phyloP scores from a whole-genome alignment of 768 basidiomycete species.

The Exidia glandulosa region DNA sequence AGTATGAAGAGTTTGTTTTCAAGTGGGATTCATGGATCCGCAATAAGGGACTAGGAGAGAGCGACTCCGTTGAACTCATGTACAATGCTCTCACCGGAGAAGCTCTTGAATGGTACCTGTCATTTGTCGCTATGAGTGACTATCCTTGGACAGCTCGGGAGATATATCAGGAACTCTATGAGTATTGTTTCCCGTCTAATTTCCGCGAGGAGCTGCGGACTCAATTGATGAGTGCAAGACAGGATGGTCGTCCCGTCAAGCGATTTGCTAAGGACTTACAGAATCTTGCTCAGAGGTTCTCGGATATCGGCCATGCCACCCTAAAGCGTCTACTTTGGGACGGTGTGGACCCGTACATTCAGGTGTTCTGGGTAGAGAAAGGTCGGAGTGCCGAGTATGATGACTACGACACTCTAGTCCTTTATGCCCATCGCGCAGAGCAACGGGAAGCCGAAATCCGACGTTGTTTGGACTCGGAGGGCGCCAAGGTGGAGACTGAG shows the following conservation, averaged over 20 bases:
- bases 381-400: neutral
- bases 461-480: too few relatives aligned
- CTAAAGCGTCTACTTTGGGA: neutral
- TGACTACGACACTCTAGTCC: neutral
- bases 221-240: neutral
- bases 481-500: too few relatives aligned
- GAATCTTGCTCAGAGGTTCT: neutral
- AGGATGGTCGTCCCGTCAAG: neutral
- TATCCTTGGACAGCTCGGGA: neutral
- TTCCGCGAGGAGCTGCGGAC: neutral
- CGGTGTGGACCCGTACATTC: neutral
- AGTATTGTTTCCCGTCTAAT: neutral
- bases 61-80: neutral
- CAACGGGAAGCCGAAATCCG: too few relatives aligned
- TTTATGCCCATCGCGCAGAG: neutral
- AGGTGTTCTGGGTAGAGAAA: neutral
- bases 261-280: neutral
- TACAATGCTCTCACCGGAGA: neutral
- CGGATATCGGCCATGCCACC: neutral
- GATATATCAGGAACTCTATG: neutral
- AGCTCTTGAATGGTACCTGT: neutral
- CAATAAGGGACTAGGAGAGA: neutral
- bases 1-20: neutral
- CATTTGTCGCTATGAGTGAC: neutral
- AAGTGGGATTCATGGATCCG: neutral